Evolutionary conservation across 1,139 yeast genomes (phyloP), one percentile per base, ranked within the genome.

Genomic region (Nematodospora anomalae): DNA sequence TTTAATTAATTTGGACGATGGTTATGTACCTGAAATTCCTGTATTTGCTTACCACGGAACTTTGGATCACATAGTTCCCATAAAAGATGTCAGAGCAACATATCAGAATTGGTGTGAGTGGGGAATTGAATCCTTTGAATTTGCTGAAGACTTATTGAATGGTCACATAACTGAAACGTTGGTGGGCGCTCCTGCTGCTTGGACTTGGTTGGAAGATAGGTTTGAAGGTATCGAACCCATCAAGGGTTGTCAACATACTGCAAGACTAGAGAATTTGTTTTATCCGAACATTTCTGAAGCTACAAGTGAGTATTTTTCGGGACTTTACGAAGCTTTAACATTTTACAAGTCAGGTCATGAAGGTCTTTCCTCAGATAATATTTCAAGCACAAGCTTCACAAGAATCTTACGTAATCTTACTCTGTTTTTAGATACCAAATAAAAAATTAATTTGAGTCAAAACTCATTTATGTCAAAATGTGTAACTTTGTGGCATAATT

Each of bases 41-140:
- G 32, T 65, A 3, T 64, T 63, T 36, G 49, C 63, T 7, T 64
- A 55, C 46, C 70, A 64, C 36, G 66, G 66, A 1, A 35, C 42
- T 15, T 35, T 50, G 3, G 71, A 64, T 42, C 45, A 45, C 5
- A 49, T 64, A 32, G 62, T 60, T 21, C 67, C 67, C 1, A 53
- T 47, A 30, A 38, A 36, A n/a, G 51, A 52, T 28, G 50, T 58
- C 2, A 45, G 47, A 30, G 47, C 58, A 36, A 55, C 51, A 3
- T 63, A 55, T 41, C 45, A 58, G 13, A 44, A 37, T 16, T 64
- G 67, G 63, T 63, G 69, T 47, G 52, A 43, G 3, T 47, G 52
- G 43, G 67, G 62, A 2, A 56, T 59, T 13, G 33, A 40, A 6
- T 60, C 67, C 0, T 42, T 60, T 16, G 67, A 62, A 38, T 53